Evolutionary conservation across 2,329 filamentous ascomycete species (phyloP).

Genomic region (Dactylonectria estremocensis): DNA sequence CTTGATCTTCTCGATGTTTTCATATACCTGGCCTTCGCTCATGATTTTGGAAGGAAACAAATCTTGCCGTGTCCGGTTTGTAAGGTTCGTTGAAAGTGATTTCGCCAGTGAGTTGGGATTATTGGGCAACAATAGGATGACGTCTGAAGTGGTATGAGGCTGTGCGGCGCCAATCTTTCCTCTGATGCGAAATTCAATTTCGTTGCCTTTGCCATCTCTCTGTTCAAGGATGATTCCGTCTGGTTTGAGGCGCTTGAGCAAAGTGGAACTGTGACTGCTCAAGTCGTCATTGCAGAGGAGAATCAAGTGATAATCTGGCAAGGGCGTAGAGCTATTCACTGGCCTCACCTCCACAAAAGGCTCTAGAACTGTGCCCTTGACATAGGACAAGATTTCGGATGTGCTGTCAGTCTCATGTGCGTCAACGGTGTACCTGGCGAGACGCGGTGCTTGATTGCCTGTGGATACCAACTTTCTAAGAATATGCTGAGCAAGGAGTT

Average conservation of each 20-base stretch:
- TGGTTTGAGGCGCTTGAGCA: constrained; percentile 46
- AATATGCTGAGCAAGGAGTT: constrained; percentile 38
- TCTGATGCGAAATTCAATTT: neutral
- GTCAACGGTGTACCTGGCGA: constrained; percentile 54
- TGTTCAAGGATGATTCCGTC: constrained; percentile 50
- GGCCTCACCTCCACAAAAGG: constrained; percentile 50
- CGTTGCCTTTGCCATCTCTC: neutral
- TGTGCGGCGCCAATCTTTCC: neutral
- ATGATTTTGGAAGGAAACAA: neutral
- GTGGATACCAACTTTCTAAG: constrained; percentile 47
- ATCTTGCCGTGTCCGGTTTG: neutral
- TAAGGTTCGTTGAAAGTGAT: neutral
- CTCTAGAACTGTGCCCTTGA: constrained; percentile 36
- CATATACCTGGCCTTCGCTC: constrained; percentile 26
- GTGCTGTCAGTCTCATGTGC: constrained; percentile 27
- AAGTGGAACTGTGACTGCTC: constrained; percentile 31
- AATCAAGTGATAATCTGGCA: constrained; percentile 54
- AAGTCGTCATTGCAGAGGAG: constrained; percentile 41
- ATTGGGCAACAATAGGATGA: constrained; percentile 40
- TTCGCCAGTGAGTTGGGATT: constrained; percentile 11
- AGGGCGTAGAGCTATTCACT: constrained; percentile 38
- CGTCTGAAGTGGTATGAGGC: constrained; percentile 3
- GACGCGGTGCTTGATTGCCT: constrained; percentile 47
- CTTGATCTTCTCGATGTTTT: constrained; percentile 35
- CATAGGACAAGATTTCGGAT: constrained; percentile 14